Base-by-base conservation (phyloP, 257 asterid species). In the Lycium ferocissimum region DNA sequence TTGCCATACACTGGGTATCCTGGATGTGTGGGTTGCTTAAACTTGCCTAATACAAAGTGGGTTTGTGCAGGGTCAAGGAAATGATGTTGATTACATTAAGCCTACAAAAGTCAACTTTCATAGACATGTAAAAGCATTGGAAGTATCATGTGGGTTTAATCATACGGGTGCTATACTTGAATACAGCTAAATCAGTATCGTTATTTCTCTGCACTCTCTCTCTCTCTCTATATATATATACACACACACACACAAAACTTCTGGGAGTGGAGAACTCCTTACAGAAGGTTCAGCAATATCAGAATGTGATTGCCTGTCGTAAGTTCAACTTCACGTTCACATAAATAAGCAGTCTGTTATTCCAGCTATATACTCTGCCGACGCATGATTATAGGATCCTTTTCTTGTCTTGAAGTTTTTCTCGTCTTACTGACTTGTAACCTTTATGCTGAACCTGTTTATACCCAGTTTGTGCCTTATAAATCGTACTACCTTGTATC, bases 101-200 rank as follows among this genome's bases (percentile, higher is more conserved):
- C 98, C 99, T 18, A 82, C 57, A 85, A 62, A 89, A 84, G 90
- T 95, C 51, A 83, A 90, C 20, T 86, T 94, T 67, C 87, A 84
- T 75, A 37, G 84, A 83, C 89, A 88, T 9, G 88, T 89, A 53
- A 89, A 88, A 87, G 94, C 97, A 20, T 35, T 92, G 61, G 88
- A 92, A 87, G 89, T 95, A 83, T 95, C 99, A 22, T 95, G 99
- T 22, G 99, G 99, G 84, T 95, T 94, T 80, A 95, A 95, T 91
- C 99, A 95, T 88, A 93, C 99, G 0, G 99, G 94, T 51, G 98
- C 89, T 76, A 85, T 95, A 78, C 90, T 94, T 35, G 91, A 92
- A 84, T 87, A 81, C 80, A 76, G 86, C 54, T 83, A 86, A 89
- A 33, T 79, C 78, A 45, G 15, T 61, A 51, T 35, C 57, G 14